These are phyloP conservation scores for Knufia fluminis DNA, from an alignment of 2,329 filamentous ascomycete genomes.

Conservation along the genomic window DNA sequence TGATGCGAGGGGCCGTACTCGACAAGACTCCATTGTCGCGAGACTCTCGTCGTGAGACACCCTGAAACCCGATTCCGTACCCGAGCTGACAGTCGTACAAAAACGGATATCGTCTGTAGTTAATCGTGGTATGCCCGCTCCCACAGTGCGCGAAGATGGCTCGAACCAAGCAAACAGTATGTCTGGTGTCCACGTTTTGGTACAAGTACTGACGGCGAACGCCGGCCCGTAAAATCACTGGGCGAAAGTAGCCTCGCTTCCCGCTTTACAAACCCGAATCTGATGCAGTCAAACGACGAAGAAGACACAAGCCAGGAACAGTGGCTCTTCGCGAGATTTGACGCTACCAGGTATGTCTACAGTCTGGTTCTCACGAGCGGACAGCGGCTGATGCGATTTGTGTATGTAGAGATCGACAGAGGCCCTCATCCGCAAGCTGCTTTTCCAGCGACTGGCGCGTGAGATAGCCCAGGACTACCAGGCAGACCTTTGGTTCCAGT, in stretches of 20 bases:
- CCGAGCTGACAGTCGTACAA: slow-evolving; percentile 1
- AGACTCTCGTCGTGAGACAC: not conserved
- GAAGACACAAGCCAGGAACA: not conserved
- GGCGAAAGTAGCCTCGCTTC: no score
- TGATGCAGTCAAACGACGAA: not conserved
- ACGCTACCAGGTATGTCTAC: slow-evolving; percentile 2
- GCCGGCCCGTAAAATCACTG: no score
- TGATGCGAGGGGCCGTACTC: slow-evolving; percentile 1
- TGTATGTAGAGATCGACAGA: slow-evolving; percentile 1
- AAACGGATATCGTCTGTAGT: slow-evolving; percentile 2
- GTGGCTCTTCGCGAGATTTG: not conserved
- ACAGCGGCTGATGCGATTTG: not conserved
- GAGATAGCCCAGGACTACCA: not conserved
- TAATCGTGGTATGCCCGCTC: not conserved
- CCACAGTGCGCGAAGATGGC: slow-evolving; percentile 1
- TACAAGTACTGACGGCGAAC: no score
- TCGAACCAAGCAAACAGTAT: no score
- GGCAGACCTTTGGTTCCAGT: not conserved
- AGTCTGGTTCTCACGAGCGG: not conserved
- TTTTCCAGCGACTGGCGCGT: slow-evolving; percentile 1
- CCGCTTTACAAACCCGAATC: not conserved
- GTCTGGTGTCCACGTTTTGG: no score
- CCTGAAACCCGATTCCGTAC: not conserved
- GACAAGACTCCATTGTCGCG: slow-evolving; percentile 2
- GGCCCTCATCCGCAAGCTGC: not conserved